Conservation (phyloP, 1,284 basidiomycete genomes). For the Sporisorium sorghi region DNA sequence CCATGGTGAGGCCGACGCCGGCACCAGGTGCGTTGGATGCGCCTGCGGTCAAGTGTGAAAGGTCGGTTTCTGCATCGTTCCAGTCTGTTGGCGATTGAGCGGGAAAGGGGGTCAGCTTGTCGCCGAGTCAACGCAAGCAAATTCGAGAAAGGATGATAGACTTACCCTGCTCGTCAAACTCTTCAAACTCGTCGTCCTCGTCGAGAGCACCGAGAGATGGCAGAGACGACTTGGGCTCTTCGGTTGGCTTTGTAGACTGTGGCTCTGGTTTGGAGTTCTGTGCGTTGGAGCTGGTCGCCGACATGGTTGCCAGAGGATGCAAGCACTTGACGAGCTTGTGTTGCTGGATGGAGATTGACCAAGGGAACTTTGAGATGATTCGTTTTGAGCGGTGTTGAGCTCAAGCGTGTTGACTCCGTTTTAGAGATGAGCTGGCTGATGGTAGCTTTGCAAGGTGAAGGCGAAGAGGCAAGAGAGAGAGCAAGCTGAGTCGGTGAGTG, state of each 20-base stretch:
- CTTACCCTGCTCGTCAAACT: constrained; percentile 67
- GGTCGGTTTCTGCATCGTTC: constrained; percentile 83
- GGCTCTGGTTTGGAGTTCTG: constrained; percentile 35
- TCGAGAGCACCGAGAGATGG: constrained; percentile 65
- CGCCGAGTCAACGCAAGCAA: neutral
- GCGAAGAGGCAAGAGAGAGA: neutral
- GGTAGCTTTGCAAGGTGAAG: neutral
- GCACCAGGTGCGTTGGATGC: constrained; percentile 37
- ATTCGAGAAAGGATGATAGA: neutral
- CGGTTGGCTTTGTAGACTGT: constrained; percentile 24
- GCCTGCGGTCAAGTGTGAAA: constrained; percentile 75
- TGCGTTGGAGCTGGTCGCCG: constrained; percentile 37
- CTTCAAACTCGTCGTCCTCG: constrained; percentile 69
- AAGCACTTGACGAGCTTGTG: neutral
- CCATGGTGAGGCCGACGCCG: constrained; percentile 51
- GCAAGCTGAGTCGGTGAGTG: too few relatives aligned
- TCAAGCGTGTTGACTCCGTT: too few relatives aligned
- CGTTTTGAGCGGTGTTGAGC: neutral
- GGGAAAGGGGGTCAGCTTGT: neutral
- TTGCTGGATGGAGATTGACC: neutral
- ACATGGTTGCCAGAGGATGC: constrained; percentile 22
- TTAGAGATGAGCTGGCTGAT: neutral
- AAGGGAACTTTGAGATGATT: neutral
- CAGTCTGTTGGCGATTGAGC: constrained; percentile 75
- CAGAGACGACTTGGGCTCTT: constrained; percentile 38